Base-by-base conservation (phyloP, 2,329 filamentous ascomycete genomes). In the Westerdykella ornata region DNA sequence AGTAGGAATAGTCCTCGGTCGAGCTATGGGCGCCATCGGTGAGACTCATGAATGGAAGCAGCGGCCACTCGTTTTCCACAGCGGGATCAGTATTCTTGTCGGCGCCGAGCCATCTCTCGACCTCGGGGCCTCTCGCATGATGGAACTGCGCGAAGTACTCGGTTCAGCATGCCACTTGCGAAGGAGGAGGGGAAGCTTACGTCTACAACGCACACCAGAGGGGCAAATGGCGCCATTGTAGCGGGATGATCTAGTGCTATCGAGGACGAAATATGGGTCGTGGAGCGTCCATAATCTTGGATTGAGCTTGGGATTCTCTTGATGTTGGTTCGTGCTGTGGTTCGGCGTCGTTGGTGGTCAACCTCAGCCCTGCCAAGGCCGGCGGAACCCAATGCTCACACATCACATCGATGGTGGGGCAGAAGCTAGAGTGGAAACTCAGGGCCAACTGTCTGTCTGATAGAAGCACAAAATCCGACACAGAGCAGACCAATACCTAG, bases 1-100 rank as follows among this genome's bases (percentile, higher is more conserved):
- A 98, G 71, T 98, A 98, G 38, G 89, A 96, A 72, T 97, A 98
- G 69, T 97, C 92, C 69, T 98, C 92, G 43, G 84, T 84, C 16
- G 86, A 82, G 42, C 86, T 92, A 57, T 26, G 14, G 40, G 92
- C 92, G 39, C 92, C 92, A 64, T 98, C 92, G 43, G 87, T 92
- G 59, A 98, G 70, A 18, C 92, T 92, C 87, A 97, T 96, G 67
- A 98, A 98, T 0, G 92, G 89, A 47, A 98, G 74, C 53, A 96
- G 68, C 19, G 82, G 77, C 92, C 92, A 98, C 61, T 92, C 87
- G 68, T 94, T 90, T 44, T 89, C 84, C 35, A 69, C 73, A 3
- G 85, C 85, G 9, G 90, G 88, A 66, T 96, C 88, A 44, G 71
- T 73, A 40, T 81, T 85, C 53, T 89, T 81, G 15, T 82, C 71